phyloP scores from a whole-genome alignment of 139 green algal genomes.

The Micromonas commoda region DNA sequence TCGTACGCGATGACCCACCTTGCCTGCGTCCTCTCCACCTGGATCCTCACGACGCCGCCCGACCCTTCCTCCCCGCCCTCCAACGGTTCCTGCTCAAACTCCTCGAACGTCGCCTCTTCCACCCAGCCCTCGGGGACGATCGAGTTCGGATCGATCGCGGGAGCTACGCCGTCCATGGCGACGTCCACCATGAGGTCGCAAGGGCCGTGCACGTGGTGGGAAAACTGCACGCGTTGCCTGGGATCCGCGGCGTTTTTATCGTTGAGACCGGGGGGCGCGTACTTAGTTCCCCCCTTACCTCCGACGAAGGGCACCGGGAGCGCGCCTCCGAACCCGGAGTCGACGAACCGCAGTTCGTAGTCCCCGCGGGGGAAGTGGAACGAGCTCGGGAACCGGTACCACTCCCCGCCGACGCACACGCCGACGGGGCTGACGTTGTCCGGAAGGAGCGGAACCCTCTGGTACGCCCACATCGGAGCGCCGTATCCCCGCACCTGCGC shows the following conservation, averaged over 20 bases:
- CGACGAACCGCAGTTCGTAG: slow-evolving; percentile 57
- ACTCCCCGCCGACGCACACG: slow-evolving; percentile 70
- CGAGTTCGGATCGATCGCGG: too few relatives aligned
- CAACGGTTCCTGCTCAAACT: background rate
- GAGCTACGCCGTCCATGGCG: background rate
- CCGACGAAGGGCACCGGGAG: slow-evolving; percentile 20
- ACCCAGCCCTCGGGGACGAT: too few relatives aligned
- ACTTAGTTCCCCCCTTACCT: background rate
- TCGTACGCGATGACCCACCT: background rate
- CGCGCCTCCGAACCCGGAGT: slow-evolving; percentile 45
- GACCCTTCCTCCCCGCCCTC: background rate
- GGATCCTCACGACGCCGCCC: too few relatives aligned
- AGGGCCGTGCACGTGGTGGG: background rate
- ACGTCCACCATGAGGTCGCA: slow-evolving; percentile 16
- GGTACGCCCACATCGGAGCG: slow-evolving; percentile 47
- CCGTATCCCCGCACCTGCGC: slow-evolving; percentile 43
- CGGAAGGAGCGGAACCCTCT: background rate
- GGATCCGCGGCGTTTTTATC: background rate
- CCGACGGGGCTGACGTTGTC: slow-evolving; percentile 16
- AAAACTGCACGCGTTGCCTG: background rate
- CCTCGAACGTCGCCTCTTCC: too few relatives aligned
- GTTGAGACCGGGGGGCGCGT: slow-evolving; percentile 13
- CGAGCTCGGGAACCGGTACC: slow-evolving; percentile 64
- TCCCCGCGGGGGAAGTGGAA: slow-evolving; percentile 57
- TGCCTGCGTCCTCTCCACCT: background rate